Percentiles rank a stretch among this genome's conserved stretches.
These are phyloP conservation scores for Ilex asprella DNA, from an alignment of 257 asterid genomes.

Conservation along the genomic window DNA sequence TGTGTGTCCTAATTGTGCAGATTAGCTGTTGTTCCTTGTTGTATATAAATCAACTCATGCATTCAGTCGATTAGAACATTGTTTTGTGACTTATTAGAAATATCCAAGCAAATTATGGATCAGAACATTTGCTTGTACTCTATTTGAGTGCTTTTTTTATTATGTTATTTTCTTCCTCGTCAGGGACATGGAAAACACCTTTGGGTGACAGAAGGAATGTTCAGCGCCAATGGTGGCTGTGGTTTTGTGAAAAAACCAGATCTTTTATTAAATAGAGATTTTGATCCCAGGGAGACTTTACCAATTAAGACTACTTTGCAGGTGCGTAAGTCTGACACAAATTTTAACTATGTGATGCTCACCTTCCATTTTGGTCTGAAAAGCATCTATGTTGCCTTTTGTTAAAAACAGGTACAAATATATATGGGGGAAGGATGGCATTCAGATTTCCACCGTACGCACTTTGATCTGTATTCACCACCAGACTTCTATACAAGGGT, in stretches of 20 bases:
- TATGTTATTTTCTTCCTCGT: neutral
- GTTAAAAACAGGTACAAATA: neutral
- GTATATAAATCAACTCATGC: neutral
- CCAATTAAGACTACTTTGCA: slow-evolving; percentile 58
- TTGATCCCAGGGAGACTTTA: slow-evolving; percentile 39
- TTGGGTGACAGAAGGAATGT: slow-evolving; percentile 91
- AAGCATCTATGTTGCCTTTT: neutral
- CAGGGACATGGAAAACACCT: slow-evolving; percentile 84
- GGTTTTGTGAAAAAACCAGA: slow-evolving; percentile 84
- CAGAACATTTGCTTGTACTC: too few relatives aligned
- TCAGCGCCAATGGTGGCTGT: slow-evolving; percentile 71
- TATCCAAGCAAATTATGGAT: neutral
- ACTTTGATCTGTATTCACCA: neutral
- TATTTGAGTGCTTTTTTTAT: neutral
- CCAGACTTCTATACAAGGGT: neutral
- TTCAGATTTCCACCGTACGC: neutral
- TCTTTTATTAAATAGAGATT: slow-evolving; percentile 42
- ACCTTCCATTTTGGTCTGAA: neutral
- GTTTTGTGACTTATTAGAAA: neutral
- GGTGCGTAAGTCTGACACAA: slow-evolving; percentile 18
- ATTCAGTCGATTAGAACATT: neutral
- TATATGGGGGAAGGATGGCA: neutral
- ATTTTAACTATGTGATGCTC: neutral
- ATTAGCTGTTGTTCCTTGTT: neutral
- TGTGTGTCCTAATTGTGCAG: neutral